phyloP scores from a whole-genome alignment of 2,329 filamentous ascomycete species.

The Stemphylium lycopersici region DNA sequence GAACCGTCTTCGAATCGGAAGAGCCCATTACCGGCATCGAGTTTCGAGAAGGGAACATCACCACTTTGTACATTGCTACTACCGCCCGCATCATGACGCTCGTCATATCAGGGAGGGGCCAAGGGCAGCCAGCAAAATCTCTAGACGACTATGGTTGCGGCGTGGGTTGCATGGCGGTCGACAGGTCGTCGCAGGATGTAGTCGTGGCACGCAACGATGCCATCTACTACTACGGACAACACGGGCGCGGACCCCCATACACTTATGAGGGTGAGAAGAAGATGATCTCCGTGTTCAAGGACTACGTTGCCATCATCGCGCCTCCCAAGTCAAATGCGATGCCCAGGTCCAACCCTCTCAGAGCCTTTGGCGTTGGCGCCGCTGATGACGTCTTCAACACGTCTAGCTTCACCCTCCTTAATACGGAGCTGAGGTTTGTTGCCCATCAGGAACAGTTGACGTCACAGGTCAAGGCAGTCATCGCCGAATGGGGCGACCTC shows the following conservation, averaged over 20 bases:
- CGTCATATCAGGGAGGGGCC: constrained; percentile 83
- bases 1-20: constrained; percentile 94
- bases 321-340: constrained; percentile 68
- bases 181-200: constrained; percentile 79
- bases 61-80: constrained; percentile 89
- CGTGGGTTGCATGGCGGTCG: constrained; percentile 92
- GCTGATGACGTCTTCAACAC: constrained; percentile 83
- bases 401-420: constrained; percentile 87
- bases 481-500: constrained; percentile 88
- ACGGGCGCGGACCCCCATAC: constrained; percentile 84
- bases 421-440: constrained; percentile 87
- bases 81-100: constrained; percentile 86
- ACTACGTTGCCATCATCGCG: constrained; percentile 87
- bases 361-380: constrained; percentile 74
- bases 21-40: constrained; percentile 94
- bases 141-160: constrained; percentile 89
- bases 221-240: constrained; percentile 87
- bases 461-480: constrained; percentile 78
- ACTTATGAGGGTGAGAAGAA: constrained; percentile 93
- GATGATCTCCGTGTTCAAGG: constrained; percentile 75
- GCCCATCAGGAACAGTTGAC: constrained; percentile 86
- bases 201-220: constrained; percentile 95
- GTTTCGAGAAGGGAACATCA: constrained; percentile 68
- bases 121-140: constrained; percentile 85
- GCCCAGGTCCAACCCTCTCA: constrained; percentile 65